phyloP scores from a whole-genome alignment of 2,329 filamentous ascomycete species.

The Pseudocercospora vitis region DNA sequence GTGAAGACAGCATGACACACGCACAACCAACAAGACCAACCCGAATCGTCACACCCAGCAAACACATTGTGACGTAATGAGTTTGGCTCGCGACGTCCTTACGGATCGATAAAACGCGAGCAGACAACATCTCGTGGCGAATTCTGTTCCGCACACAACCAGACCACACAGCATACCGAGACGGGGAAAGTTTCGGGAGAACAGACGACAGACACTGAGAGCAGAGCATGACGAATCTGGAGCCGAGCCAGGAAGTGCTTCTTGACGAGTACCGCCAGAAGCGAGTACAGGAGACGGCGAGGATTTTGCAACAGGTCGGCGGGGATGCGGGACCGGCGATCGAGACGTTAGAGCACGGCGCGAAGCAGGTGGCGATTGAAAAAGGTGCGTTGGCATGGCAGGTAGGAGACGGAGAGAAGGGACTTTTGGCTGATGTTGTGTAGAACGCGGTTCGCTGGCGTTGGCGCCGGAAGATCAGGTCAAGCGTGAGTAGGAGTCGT shows the following conservation, averaged over 20 bases:
- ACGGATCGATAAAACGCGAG: too few species aligned
- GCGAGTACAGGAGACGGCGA: background rate
- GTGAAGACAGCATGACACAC: too few species aligned
- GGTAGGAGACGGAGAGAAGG: too few species aligned
- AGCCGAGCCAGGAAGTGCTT: background rate
- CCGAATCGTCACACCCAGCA: too few species aligned
- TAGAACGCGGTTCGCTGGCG: background rate
- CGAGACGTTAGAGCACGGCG: background rate
- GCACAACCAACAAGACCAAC: too few species aligned
- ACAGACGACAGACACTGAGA: too few species aligned
- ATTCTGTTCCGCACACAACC: background rate
- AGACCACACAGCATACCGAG: background rate
- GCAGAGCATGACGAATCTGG: slow-evolving; percentile 6
- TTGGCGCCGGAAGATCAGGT: background rate
- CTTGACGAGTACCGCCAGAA: background rate
- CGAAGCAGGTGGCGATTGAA: background rate
- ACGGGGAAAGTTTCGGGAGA: background rate
- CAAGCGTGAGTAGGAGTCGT: background rate
- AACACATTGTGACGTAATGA: slow-evolving; percentile 4
- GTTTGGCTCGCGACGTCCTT: too few species aligned
- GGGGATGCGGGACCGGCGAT: slow-evolving; percentile 1
- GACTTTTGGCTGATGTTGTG: background rate
- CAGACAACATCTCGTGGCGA: too few species aligned
- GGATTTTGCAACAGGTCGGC: background rate
- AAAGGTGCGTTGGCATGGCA: background rate